Evolutionary conservation across 768 basidiomycete genomes (phyloP).

Genomic region (Lentinula raphanica): DNA sequence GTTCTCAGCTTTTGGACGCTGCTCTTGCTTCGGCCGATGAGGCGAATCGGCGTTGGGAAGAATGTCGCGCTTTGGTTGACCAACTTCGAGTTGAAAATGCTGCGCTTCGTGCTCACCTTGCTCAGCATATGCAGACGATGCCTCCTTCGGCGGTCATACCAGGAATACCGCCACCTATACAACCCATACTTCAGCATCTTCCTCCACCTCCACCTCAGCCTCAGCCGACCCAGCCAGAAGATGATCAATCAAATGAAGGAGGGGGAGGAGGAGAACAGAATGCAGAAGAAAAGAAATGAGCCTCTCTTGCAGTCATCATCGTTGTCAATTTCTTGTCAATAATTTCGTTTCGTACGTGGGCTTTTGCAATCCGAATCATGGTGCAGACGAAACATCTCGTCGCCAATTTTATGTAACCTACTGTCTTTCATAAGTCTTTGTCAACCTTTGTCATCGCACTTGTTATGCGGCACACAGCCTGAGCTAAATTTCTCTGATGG

Average conservation of each 20-base stretch:
- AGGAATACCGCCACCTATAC: constrained; percentile 7
- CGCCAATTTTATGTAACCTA: constrained; percentile 2
- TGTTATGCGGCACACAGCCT: not conserved
- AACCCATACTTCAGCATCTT: not conserved
- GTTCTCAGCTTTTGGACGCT: constrained; percentile 80
- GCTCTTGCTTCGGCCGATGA: constrained; percentile 84
- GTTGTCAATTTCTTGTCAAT: not conserved
- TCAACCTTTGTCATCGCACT: constrained; percentile 1
- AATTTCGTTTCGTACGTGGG: not conserved
- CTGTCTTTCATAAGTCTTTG: constrained; percentile 1
- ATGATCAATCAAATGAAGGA: not conserved
- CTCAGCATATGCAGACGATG: constrained; percentile 37
- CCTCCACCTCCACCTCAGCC: not conserved
- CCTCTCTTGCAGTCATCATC: not conserved
- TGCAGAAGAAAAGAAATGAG: not conserved
- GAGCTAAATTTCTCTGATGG: not conserved
- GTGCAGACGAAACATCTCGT: not conserved
- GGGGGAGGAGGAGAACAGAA: not conserved
- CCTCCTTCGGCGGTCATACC: constrained; percentile 22
- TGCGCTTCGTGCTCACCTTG: constrained; percentile 66
- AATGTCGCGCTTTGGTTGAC: constrained; percentile 85
- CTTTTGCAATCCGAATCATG: not conserved
- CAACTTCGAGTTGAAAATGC: constrained; percentile 82
- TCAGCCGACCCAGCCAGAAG: not conserved
- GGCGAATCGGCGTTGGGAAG: constrained; percentile 86